Base-by-base conservation (phyloP, 306 rosid genomes). In the Herpetospermum pedunculosum region DNA sequence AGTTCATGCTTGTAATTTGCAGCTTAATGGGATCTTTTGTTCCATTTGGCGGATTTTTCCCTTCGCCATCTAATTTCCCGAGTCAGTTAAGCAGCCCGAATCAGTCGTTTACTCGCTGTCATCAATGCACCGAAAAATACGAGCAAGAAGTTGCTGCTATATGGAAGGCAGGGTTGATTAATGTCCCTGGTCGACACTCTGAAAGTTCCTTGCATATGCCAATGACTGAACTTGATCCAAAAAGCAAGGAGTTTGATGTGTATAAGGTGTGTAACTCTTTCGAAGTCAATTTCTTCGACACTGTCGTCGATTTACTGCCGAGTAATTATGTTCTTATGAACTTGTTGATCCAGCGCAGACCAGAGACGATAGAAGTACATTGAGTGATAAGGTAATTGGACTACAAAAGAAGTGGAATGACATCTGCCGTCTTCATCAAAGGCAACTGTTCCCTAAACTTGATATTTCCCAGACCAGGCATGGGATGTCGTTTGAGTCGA, bases 1-100 rank as follows among this genome's bases (percentile, higher is more conserved):
- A 80, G 84, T 83, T 83, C 80, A 30, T 85, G 63, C 77, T 88
- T 77, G 83, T 88, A 73, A 69, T 16, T 44, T 46, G 74, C 99
- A 95, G 99, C 83, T 91, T 95, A 79, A 80, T 95, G 96, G 92
- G 96, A 78, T 95, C 99, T 77, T 95, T 91, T 72, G 91, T 95
- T 81, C 99, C 99, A 72, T 85, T 95, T 71, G 96, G 92, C 14
- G 99, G 99, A 28, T 95, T 91, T 82, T 89, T 91, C 63, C 76
- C 97, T 46, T 72, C 92, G 47, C 82, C 90, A 18, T 81, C 96
- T 1, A 86, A 88, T 64, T 78, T 85, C 68, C 81, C 58, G 73
- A 85, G 43, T 74, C 89, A 88, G 18, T 34, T 75, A 50, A 80
- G 75, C 80, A 43, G 79, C 79, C 64, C 72, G n/a, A 79, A 34